phyloP scores from a whole-genome alignment of 2,329 filamentous ascomycete species.

The Exophiala calicioides region DNA sequence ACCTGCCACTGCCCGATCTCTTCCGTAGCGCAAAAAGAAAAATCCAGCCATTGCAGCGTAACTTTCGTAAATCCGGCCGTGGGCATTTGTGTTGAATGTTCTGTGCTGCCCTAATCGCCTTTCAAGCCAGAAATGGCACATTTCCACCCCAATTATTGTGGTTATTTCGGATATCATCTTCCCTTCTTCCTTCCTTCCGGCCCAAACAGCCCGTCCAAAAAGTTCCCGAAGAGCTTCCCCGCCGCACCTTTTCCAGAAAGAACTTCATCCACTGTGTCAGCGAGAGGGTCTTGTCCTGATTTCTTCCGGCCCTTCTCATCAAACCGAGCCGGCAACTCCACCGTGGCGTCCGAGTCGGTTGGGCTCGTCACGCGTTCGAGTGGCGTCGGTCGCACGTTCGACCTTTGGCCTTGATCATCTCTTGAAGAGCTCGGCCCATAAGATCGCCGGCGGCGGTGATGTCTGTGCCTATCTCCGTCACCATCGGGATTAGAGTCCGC shows the following conservation, averaged over 20 bases:
- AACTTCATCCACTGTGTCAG: constrained; percentile 40
- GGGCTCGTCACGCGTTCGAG: constrained; percentile 22
- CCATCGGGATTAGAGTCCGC: constrained; percentile 38
- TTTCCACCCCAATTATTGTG: too few relatives aligned
- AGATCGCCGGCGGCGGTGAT: constrained; percentile 28
- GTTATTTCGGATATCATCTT: constrained; percentile 17
- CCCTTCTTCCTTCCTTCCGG: constrained; percentile 24
- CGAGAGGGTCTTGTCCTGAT: constrained; percentile 37
- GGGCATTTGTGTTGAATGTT: too few relatives aligned
- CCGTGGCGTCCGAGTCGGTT: constrained; percentile 45
- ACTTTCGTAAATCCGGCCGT: too few relatives aligned
- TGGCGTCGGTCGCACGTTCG: constrained; percentile 6
- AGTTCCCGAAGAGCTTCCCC: constrained; percentile 33
- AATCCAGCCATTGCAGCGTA: too few relatives aligned
- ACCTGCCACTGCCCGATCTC: too few relatives aligned
- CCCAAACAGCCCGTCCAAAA: constrained; percentile 31
- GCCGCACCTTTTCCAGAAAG: constrained; percentile 36
- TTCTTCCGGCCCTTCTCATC: constrained; percentile 44
- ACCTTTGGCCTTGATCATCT: constrained; percentile 5
- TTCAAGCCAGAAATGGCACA: background rate
- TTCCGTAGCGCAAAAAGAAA: too few relatives aligned
- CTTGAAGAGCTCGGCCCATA: constrained; percentile 25
- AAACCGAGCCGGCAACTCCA: constrained; percentile 48
- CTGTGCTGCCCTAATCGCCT: too few relatives aligned
- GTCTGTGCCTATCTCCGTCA: constrained; percentile 30